Evolutionary conservation across 2,329 filamentous ascomycete species (phyloP).

Genomic region (Aspergillus sojae): DNA sequence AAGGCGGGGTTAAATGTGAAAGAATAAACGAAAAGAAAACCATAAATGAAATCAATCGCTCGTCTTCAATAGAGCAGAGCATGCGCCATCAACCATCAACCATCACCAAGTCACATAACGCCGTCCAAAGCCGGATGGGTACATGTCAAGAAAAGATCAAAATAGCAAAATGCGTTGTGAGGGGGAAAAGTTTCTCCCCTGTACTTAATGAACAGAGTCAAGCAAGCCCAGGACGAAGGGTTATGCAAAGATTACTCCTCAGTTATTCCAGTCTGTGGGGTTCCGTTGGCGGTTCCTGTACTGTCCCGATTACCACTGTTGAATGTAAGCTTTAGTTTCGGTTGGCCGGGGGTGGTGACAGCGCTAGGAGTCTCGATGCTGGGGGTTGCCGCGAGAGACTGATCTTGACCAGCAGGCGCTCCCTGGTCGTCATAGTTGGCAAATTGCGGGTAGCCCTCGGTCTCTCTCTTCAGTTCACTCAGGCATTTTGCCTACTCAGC

Average conservation of each 20-base stretch:
- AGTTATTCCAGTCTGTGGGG: slow-evolving; percentile 14
- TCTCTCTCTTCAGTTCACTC: slow-evolving; percentile 57
- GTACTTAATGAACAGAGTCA: background rate
- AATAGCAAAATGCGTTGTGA: slow-evolving; percentile 2
- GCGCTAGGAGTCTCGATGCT: slow-evolving; percentile 64
- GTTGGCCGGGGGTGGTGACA: slow-evolving; percentile 57
- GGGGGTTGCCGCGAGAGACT: slow-evolving; percentile 53
- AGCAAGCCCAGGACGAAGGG: slow-evolving; percentile 15
- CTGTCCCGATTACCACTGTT: slow-evolving; percentile 45
- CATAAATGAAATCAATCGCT: slow-evolving; percentile 14
- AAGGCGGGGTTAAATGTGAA: background rate
- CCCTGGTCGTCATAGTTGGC: slow-evolving; percentile 58
- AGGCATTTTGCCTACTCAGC: slow-evolving; percentile 50
- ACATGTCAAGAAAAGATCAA: slow-evolving; percentile 22
- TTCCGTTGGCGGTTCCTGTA: slow-evolving; percentile 36
- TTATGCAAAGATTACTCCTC: slow-evolving; percentile 19
- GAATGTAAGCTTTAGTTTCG: slow-evolving; percentile 70
- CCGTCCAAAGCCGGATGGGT: slow-evolving; percentile 20
- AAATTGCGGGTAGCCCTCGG: slow-evolving; percentile 58
- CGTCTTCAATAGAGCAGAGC: slow-evolving; percentile 22
- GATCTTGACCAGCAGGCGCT: slow-evolving; percentile 52
- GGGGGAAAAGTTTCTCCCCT: background rate
- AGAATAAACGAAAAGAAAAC: slow-evolving; percentile 11
- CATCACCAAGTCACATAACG: slow-evolving; percentile 27
- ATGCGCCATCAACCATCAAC: slow-evolving; percentile 29